Evolutionary conservation across 164 flowering plant species (phyloP).

Genomic region (Echeveria elegans): DNA sequence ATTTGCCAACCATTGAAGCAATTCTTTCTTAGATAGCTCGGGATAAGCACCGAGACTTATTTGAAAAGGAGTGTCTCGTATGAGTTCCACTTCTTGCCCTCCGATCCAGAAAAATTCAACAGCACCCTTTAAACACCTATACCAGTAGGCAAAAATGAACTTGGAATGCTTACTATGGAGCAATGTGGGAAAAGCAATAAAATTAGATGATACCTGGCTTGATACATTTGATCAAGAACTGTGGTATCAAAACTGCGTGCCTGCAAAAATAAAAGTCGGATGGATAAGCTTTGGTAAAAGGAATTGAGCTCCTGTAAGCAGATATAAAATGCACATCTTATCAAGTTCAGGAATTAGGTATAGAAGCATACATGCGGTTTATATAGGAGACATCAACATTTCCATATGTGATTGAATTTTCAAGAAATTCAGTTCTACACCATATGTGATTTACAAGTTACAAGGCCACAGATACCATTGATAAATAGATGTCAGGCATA

Average conservation of each 20-base stretch:
- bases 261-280: slow-evolving; percentile 28
- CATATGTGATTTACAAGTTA: no score
- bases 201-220: slow-evolving; percentile 53
- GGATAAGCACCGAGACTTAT: slow-evolving; percentile 21
- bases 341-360: not conserved
- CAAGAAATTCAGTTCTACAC: no score
- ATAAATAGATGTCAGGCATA: no score
- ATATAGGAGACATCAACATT: not conserved
- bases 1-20: slow-evolving; percentile 50
- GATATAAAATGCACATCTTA: not conserved
- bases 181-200: not conserved
- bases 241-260: slow-evolving; percentile 54
- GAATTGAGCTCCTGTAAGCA: not conserved
- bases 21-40: slow-evolving; percentile 40
- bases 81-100: slow-evolving; percentile 44
- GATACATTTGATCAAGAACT: slow-evolving; percentile 71
- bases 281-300: not conserved
- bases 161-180: not conserved
- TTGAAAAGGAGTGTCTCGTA: slow-evolving; percentile 15
- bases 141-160: not conserved
- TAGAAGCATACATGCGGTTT: not conserved
- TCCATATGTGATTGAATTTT: no score
- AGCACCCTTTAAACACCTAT: slow-evolving; percentile 63
- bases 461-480: no score
- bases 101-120: slow-evolving; percentile 85